A percentile compares a stretch with the other conserved stretches of the same genome.
Conservation (phyloP, 768 basidiomycete species). For the Suillus paluster region DNA sequence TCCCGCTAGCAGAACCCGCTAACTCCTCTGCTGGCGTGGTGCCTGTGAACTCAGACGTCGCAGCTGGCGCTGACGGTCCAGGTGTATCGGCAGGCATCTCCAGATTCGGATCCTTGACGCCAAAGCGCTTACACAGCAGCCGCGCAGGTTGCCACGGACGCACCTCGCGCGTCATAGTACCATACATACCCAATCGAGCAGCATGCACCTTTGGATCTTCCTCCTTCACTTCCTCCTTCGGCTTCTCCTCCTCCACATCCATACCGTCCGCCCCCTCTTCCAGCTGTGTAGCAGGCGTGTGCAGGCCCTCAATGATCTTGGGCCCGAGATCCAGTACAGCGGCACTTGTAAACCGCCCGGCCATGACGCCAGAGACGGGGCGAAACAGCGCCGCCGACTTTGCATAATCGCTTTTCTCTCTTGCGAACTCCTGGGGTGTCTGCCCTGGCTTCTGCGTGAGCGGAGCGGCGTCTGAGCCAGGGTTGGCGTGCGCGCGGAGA, state of each 20-base stretch:
- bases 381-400: slow-evolving; percentile 90
- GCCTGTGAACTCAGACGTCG: slow-evolving; percentile 13
- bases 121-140: slow-evolving; percentile 92
- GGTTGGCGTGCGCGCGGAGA: slow-evolving; percentile 71
- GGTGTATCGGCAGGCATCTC: slow-evolving; percentile 44
- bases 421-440: slow-evolving; percentile 69
- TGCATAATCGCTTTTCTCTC: slow-evolving; percentile 85
- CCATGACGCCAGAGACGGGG: slow-evolving; percentile 91
- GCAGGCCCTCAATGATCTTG: slow-evolving; percentile 66
- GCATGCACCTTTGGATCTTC: slow-evolving; percentile 82
- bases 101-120: slow-evolving; percentile 85
- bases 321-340: slow-evolving; percentile 70
- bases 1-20: not conserved
- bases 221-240: slow-evolving; percentile 49
- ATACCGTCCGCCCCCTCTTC: slow-evolving; percentile 49
- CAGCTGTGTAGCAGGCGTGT: slow-evolving; percentile 53
- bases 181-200: slow-evolving; percentile 88
- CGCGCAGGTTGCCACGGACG: slow-evolving; percentile 80
- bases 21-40: slow-evolving; percentile 7
- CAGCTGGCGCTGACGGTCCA: slow-evolving; percentile 26
- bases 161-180: slow-evolving; percentile 78
- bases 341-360: slow-evolving; percentile 88
- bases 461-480: slow-evolving; percentile 46
- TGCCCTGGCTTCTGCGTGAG: slow-evolving; percentile 61
- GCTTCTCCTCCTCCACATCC: slow-evolving; percentile 43